Evolutionary conservation across 805 yeast genomes (phyloP).

Genomic region (Candida awuae): DNA sequence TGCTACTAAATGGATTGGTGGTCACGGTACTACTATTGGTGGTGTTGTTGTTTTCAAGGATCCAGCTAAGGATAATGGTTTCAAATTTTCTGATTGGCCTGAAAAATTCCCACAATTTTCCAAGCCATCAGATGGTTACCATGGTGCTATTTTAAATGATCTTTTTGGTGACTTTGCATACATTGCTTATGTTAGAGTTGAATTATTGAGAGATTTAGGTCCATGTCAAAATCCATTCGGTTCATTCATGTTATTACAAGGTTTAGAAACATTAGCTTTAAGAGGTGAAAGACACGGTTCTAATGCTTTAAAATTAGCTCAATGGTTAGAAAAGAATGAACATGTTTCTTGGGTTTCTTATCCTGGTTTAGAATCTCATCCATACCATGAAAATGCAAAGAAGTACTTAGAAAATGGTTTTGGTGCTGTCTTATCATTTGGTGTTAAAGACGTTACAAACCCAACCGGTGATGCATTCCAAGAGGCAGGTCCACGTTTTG

Average conservation of each 20-base stretch:
- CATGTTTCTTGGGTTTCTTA: constrained; percentile 87
- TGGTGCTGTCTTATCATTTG: constrained; percentile 86
- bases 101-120: constrained; percentile 88
- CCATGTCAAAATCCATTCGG: constrained; percentile 85
- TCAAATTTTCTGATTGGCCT: constrained; percentile 83
- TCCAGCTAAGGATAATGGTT: constrained; percentile 69
- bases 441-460: constrained; percentile 59
- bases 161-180: constrained; percentile 75
- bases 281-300: constrained; percentile 88
- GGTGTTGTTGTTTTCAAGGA: constrained; percentile 61
- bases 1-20: constrained; percentile 97
- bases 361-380: constrained; percentile 77
- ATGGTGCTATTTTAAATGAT: constrained; percentile 76
- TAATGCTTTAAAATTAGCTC: constrained; percentile 75
- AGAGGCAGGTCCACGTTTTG: constrained; percentile 76
- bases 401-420: constrained; percentile 73
- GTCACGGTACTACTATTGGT: constrained; percentile 92
- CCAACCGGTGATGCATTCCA: constrained; percentile 51
- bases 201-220: constrained; percentile 86
- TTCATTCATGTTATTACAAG: constrained; percentile 78
- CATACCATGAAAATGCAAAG: constrained; percentile 72
- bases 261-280: constrained; percentile 87
- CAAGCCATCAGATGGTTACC: constrained; percentile 88
- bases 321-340: constrained; percentile 56
- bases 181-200: constrained; percentile 73